Base-by-base conservation (phyloP, 768 basidiomycete species). In the Tylopilus sp. region DNA sequence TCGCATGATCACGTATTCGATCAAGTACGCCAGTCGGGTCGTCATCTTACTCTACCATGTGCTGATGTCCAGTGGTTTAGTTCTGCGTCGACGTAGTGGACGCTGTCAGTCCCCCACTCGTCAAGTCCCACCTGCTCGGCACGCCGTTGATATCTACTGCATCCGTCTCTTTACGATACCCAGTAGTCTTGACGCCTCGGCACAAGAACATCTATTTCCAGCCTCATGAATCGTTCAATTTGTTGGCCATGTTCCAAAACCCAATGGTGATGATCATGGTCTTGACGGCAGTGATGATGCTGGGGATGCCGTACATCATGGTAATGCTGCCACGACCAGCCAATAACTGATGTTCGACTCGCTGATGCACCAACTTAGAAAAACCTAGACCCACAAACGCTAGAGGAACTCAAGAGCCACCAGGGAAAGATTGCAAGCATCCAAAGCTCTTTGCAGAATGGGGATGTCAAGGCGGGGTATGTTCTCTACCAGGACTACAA, bases 191-290 rank as follows among this genome's bases (percentile, higher is more conserved):
- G 44, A 61, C 69, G 2, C 75, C 86, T 4, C 79, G 78, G 48
- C 73, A 75, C 50, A 81, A 75, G 63, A 74, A 81, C 60, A 71
- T 61, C 44, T 92, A 85, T 66, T 91, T 87, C 63, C 73, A 82
- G 25, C 82, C 86, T 22, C 79, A 66, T 28, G 79, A 90, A 65
- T 80, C 82, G 17, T 92, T 92, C 75, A 86, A 86, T 66, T 55
- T 89, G 21, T 48, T 86, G 50, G 80, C 73, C 47, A 90, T 92
- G 86, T 73, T 92, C 61, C 80, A 84, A 51, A 92, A 82, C 63
- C 89, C 89, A 7, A 91, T 92, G 89, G 86, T 88, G 76, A 69
- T 92, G 51, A 76, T 91, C 66, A 86, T 88, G 82, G 75, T 81
- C 26, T 68, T 78, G 56, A 85, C 78, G 40, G 88, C 78, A 33